These are phyloP conservation scores for Torrubiella hemipterigena DNA, from an alignment of 2,329 filamentous ascomycete genomes.

Conservation along the genomic window DNA sequence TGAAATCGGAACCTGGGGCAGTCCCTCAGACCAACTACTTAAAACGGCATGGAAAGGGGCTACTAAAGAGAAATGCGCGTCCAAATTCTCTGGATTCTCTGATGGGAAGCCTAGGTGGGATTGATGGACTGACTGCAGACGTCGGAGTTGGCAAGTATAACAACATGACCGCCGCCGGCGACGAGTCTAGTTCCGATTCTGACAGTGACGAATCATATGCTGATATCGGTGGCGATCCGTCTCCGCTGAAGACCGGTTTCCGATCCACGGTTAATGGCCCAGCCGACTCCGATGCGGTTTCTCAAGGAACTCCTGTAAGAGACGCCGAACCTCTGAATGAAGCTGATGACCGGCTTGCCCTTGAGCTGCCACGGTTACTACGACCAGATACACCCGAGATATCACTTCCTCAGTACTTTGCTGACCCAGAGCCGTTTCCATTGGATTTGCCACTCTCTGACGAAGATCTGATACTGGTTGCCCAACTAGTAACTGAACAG, in stretches of 20 bases:
- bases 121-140: constrained; percentile 13
- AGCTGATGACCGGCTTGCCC: constrained; percentile 31
- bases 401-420: constrained; percentile 42
- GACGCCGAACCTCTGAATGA: constrained; percentile 36
- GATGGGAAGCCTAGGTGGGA: constrained; percentile 14
- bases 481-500: constrained; percentile 62
- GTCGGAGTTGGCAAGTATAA: constrained; percentile 27
- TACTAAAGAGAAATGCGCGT: constrained; percentile 19
- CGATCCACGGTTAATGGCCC: constrained; percentile 20
- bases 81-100: too few relatives aligned
- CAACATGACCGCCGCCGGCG: constrained; percentile 26
- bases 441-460: constrained; percentile 35
- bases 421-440: constrained; percentile 42
- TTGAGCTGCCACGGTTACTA: constrained; percentile 36
- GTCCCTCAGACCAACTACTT: constrained; percentile 36
- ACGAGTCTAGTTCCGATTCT: constrained; percentile 39
- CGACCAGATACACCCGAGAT: constrained; percentile 36
- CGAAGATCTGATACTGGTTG: constrained; percentile 52
- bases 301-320: constrained; percentile 37
- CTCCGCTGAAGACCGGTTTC: constrained; percentile 36
- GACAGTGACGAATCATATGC: constrained; percentile 44
- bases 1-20: constrained; percentile 16
- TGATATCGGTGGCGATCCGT: constrained; percentile 34
- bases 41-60: constrained; percentile 31
- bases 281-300: constrained; percentile 40